Conservation (phyloP, 345 rosid species). For the Lumnitzera racemosa region DNA sequence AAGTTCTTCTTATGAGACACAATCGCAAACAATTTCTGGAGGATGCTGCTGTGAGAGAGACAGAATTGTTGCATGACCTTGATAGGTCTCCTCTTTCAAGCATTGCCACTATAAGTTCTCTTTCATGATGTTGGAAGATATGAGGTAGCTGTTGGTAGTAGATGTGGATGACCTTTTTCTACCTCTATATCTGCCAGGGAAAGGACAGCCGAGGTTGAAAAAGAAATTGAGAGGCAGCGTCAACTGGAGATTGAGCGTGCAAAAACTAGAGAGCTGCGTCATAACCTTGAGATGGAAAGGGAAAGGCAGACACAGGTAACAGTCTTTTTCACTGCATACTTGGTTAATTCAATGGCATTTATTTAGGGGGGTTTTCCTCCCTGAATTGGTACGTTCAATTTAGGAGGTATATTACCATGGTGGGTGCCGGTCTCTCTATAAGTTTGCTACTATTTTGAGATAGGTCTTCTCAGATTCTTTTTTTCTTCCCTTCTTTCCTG, state of each 20-base stretch:
- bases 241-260: conserved; percentile 66
- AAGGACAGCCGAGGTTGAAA: conserved; percentile 61
- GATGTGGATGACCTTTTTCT: conserved; percentile 6
- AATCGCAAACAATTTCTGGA: conserved; percentile 63
- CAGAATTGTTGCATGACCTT: conserved; percentile 61
- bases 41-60: conserved; percentile 60
- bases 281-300: conserved; percentile 77
- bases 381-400: background rate
- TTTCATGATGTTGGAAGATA: background rate
- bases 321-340: background rate
- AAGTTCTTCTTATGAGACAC: conserved; percentile 50
- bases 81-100: conserved; percentile 42
- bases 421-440: no score
- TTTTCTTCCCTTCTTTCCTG: no score
- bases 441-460: no score
- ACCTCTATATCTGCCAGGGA: conserved; percentile 32
- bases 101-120: background rate
- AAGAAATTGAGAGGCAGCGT: conserved; percentile 72
- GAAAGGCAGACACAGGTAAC: conserved; percentile 76
- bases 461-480: no score
- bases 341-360: background rate
- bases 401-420: no score
- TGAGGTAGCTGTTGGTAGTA: background rate
- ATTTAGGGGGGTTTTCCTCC: background rate
- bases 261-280: conserved; percentile 64